These are phyloP conservation scores for Diophrys sp. DNA, from an alignment of 73 alveolate genomes.

Conservation along the genomic window DNA sequence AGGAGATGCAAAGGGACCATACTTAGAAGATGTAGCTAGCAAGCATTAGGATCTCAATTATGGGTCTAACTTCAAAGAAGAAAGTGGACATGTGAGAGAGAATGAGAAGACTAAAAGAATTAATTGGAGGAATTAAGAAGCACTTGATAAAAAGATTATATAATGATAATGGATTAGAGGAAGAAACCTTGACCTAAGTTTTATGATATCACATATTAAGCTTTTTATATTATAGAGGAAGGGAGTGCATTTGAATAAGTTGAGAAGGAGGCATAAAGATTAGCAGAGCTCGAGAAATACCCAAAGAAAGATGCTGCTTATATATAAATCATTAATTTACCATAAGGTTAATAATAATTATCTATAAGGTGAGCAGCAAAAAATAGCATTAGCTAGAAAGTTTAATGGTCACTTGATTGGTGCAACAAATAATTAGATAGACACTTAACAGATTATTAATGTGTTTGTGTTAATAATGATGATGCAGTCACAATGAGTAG, in stretches of 20 bases:
- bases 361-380: neutral
- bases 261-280: too few species aligned
- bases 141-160: slow-evolving; percentile 28
- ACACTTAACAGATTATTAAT: too few species aligned
- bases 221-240: too few species aligned
- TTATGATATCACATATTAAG: too few species aligned
- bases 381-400: neutral
- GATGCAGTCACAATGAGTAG: neutral
- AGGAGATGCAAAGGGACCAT: slow-evolving; percentile 40
- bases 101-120: slow-evolving; percentile 21
- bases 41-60: slow-evolving; percentile 16
- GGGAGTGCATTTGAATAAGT: too few species aligned
- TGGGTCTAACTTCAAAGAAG: slow-evolving; percentile 39
- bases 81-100: slow-evolving; percentile 32
- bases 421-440: neutral
- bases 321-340: neutral
- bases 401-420: neutral
- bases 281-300: too few species aligned
- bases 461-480: neutral
- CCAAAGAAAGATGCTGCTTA: neutral
- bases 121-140: slow-evolving; percentile 1
- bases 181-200: too few species aligned
- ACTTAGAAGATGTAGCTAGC: slow-evolving; percentile 28
- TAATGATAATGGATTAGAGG: too few species aligned
- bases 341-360: neutral